A percentile compares a stretch with the other conserved stretches of the same genome.
phyloP scores from a whole-genome alignment of 1,284 basidiomycete genomes.

The Schizophyllum commune region DNA sequence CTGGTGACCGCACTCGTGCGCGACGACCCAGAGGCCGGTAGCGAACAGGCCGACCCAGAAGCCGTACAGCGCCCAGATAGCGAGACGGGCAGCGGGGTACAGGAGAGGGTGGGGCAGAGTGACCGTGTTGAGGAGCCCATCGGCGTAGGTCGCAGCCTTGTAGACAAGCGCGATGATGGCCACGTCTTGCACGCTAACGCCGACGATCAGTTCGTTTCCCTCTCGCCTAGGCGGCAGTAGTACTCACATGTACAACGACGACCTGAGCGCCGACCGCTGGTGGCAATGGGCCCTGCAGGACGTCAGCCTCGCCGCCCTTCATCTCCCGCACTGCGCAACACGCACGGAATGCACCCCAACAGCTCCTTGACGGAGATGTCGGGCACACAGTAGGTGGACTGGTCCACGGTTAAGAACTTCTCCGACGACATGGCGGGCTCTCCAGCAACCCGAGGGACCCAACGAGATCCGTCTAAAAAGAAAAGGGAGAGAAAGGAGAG shows the following conservation, averaged over 20 bases:
- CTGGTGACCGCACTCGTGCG: conserved; percentile 92
- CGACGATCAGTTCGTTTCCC: conserved; percentile 4
- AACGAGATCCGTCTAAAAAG: background rate
- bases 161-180: conserved; percentile 64
- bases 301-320: background rate
- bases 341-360: conserved; percentile 82
- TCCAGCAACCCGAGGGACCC: background rate
- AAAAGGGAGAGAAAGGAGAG: background rate
- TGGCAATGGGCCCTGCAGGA: conserved; percentile 77
- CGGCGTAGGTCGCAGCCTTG: conserved; percentile 64
- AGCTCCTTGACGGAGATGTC: conserved; percentile 83
- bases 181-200: conserved; percentile 64
- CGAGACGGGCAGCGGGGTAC: conserved; percentile 57
- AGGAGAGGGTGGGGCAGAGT: conserved; percentile 21
- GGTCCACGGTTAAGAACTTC: conserved; percentile 39
- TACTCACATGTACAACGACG: conserved; percentile 75
- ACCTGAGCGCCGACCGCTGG: conserved; percentile 83
- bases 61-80: conserved; percentile 78
- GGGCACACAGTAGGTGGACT: conserved; percentile 64
- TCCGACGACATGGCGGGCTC: conserved; percentile 25
- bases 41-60: conserved; percentile 83
- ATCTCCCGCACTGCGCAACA: conserved; percentile 13
- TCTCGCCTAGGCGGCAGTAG: background rate
- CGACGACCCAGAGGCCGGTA: conserved; percentile 94
- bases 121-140: conserved; percentile 53